A percentile compares a stretch with the other conserved stretches of the same genome.
phyloP scores from a whole-genome alignment of 2,329 filamentous ascomycete species.

The Dactylellina leptospora region DNA sequence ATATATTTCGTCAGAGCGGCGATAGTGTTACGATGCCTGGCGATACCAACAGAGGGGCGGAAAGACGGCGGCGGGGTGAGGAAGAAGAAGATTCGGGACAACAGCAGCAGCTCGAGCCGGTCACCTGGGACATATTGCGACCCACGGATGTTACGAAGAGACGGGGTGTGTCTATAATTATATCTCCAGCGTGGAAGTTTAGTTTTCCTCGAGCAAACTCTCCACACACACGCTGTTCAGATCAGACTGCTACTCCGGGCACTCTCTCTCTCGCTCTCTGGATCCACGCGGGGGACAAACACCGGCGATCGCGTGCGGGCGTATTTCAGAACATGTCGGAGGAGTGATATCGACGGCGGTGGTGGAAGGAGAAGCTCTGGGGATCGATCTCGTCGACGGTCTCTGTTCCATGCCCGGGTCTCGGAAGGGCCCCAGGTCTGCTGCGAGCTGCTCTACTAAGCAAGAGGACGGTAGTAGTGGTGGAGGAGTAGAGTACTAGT shows the following conservation, averaged over 20 bases:
- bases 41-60: constrained; percentile 30
- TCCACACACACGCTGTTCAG: no score
- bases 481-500: background rate
- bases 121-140: constrained; percentile 45
- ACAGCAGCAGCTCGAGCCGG: constrained; percentile 28
- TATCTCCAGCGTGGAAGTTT: background rate
- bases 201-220: background rate
- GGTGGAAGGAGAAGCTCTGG: background rate
- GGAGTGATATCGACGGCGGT: constrained; percentile 19
- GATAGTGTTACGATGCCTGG: no score
- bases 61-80: constrained; percentile 6
- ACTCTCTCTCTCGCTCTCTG: no score
- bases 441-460: constrained; percentile 7
- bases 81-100: constrained; percentile 15
- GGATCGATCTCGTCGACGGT: background rate
- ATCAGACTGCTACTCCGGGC: no score
- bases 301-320: constrained; percentile 29
- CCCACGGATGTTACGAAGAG: background rate
- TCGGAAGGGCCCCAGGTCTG: background rate
- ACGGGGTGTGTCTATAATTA: background rate
- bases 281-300: no score
- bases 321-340: constrained; percentile 36
- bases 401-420: background rate
- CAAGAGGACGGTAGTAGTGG: constrained; percentile 1
- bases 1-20: constrained; percentile 23